Base-by-base conservation (phyloP, 83 land plant species). In the Picea mariana region DNA sequence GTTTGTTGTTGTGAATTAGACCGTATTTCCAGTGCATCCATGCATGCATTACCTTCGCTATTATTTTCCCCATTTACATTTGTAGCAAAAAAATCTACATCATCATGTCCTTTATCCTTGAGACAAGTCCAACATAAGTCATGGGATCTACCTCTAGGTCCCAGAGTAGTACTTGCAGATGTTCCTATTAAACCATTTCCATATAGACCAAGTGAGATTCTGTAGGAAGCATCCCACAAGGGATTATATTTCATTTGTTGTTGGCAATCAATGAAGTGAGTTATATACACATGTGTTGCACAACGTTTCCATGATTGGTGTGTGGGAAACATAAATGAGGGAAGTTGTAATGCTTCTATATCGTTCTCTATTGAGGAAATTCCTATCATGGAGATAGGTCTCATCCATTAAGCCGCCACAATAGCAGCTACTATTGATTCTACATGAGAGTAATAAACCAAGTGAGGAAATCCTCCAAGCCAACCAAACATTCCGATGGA, bases 281-380 rank as follows among this genome's bases (percentile, higher is more conserved):
- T 77, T 52, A 52, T 77, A 58, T 55, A 55, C 62, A 77, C 79
- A 58, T 52, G 79, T 77, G 79, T 77, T 52, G 79, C 79, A 58
- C 62, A 77, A 11, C 34, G 62, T 15, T 77, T 77, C 21, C 62
- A 12, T 24, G 62, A 24, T 24, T 58, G 79, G 18, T 23, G 62
- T 55, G 62, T 11, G 16, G 62, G 38, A 1, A 77, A 52, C 27
- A 26, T 3, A 24, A 77, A 77, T 52, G 79, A 58, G 21, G 79
- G 38, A 52, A n/a, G 62, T 61, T 77, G 77, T 20, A 42, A 2
- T 75, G 59, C 42, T 21, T 15, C 3, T 6, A 5, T 47, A 75
- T 20, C 47, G 24, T 21, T 47, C 77, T 77, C 62, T 47, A 9
- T 77, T 24, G 79, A 52, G 7, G 18, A 21, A 17, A 52, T 76